Evolutionary conservation across 2,329 filamentous ascomycete species (phyloP).

Genomic region (Pseudocercospora pini-densiflorae): DNA sequence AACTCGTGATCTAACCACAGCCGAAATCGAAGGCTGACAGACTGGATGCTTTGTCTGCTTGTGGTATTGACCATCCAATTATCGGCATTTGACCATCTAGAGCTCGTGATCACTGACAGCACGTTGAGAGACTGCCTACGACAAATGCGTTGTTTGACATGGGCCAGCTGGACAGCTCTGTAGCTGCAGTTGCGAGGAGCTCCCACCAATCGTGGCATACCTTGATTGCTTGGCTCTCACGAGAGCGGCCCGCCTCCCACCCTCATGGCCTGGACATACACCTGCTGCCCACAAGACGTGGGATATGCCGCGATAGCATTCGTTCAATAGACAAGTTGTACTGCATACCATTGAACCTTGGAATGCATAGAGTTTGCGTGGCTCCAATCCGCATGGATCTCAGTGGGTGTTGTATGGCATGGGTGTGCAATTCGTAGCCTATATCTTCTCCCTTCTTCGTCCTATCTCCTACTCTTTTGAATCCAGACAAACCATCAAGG

Average conservation of each 20-base stretch:
- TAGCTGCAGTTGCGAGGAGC: constrained; percentile 15
- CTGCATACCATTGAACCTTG: constrained; percentile 23
- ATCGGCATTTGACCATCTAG: background rate
- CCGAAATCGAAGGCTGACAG: background rate
- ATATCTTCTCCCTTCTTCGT: constrained; percentile 28
- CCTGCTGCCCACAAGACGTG: constrained; percentile 28
- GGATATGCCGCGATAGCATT: constrained; percentile 21
- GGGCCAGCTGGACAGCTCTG: constrained; percentile 10
- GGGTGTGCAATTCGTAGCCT: constrained; percentile 14
- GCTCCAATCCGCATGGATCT: constrained; percentile 22
- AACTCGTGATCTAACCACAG: background rate
- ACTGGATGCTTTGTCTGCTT: background rate
- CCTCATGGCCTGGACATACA: constrained; percentile 11
- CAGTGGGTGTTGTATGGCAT: constrained; percentile 19
- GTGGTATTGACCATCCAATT: background rate
- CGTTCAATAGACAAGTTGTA: constrained; percentile 21
- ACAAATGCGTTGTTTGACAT: constrained; percentile 14
- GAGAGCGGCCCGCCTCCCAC: constrained; percentile 15
- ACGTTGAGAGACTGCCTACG: background rate
- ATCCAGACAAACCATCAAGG: constrained; percentile 28
- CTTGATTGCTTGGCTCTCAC: constrained; percentile 9
- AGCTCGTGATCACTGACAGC: constrained; percentile 1
- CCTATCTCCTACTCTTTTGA: constrained; percentile 19
- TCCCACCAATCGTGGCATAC: constrained; percentile 23
- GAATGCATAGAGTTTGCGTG: constrained; percentile 27